A percentile compares a stretch with the other conserved stretches of the same genome.
Evolutionary conservation across 1,284 basidiomycete species (phyloP).

Genomic region (Coniferiporia sulphurascens): DNA sequence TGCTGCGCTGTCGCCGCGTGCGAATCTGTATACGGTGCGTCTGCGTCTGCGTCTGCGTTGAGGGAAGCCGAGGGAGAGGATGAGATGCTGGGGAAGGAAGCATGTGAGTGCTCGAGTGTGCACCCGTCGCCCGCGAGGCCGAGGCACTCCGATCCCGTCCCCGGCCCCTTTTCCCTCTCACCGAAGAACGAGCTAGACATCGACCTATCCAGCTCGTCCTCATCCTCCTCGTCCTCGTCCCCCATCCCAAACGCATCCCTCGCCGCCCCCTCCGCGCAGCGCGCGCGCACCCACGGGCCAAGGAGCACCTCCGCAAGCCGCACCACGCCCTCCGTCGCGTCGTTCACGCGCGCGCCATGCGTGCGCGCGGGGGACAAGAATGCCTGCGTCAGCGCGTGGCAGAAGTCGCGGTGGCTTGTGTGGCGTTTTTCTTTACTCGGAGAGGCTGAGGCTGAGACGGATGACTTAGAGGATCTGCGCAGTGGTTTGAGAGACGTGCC

Average conservation of each 20-base stretch:
- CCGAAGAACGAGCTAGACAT: not conserved
- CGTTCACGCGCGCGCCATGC: slow-evolving; percentile 42
- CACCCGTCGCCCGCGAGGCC: slow-evolving; percentile 16
- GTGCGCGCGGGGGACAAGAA: slow-evolving; percentile 48
- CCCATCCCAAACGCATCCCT: slow-evolving; percentile 9
- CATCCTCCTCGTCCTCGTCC: not conserved
- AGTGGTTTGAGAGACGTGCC: slow-evolving; percentile 11
- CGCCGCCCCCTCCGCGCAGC: slow-evolving; percentile 8
- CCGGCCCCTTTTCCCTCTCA: too few relatives aligned
- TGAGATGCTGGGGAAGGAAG: not conserved
- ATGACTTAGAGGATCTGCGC: not conserved
- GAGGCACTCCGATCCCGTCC: slow-evolving; percentile 1
- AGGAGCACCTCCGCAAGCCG: slow-evolving; percentile 60
- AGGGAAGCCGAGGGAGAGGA: too few relatives aligned
- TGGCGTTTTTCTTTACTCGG: slow-evolving; percentile 30
- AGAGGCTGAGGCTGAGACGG: slow-evolving; percentile 29
- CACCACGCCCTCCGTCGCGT: slow-evolving; percentile 61
- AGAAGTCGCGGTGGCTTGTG: slow-evolving; percentile 62
- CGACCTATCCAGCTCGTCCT: not conserved
- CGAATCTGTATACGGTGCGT: not conserved
- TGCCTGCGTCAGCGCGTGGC: slow-evolving; percentile 56
- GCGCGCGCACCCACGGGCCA: slow-evolving; percentile 55
- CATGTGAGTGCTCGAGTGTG: slow-evolving; percentile 3
- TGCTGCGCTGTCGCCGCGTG: not conserved
- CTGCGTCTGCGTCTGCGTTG: too few relatives aligned